phyloP scores from a whole-genome alignment of 2,329 filamentous ascomycete species.

The Aspergillus sp. region DNA sequence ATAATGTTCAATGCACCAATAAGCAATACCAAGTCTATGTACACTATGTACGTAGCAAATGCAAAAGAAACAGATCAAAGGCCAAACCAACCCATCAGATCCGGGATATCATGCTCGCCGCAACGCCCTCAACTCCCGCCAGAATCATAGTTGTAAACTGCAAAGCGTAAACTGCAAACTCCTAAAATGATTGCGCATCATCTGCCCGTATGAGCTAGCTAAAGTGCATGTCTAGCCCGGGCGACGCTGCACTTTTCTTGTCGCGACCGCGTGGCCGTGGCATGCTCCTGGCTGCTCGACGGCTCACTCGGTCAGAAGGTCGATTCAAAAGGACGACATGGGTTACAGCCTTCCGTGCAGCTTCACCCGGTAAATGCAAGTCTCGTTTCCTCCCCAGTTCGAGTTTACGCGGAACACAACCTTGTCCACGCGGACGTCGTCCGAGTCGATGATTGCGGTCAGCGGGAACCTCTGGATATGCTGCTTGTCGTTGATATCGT shows the following conservation, averaged over 20 bases:
- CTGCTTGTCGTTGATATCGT: slow-evolving; percentile 40
- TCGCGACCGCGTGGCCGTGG: neutral
- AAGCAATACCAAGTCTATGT: neutral
- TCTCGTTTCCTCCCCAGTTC: slow-evolving; percentile 50
- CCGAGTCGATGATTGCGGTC: slow-evolving; percentile 43
- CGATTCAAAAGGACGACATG: neutral
- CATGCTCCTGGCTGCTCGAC: neutral
- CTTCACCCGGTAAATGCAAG: slow-evolving; percentile 53
- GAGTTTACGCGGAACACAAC: slow-evolving; percentile 48
- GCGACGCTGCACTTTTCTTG: neutral
- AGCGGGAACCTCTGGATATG: slow-evolving; percentile 47
- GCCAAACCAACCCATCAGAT: neutral
- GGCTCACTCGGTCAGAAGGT: neutral
- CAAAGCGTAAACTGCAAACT: neutral
- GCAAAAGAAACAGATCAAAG: neutral
- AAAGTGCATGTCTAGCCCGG: neutral
- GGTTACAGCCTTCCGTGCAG: slow-evolving; percentile 44
- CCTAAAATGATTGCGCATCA: neutral
- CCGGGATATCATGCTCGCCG: neutral
- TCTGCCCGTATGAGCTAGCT: neutral
- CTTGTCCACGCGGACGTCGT: slow-evolving; percentile 40
- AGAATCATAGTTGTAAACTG: neutral
- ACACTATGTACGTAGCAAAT: neutral
- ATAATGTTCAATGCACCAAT: neutral
- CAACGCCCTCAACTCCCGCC: neutral